Evolutionary conservation across 139 green algal species (phyloP).

Genomic region (Picochlorum sp.): DNA sequence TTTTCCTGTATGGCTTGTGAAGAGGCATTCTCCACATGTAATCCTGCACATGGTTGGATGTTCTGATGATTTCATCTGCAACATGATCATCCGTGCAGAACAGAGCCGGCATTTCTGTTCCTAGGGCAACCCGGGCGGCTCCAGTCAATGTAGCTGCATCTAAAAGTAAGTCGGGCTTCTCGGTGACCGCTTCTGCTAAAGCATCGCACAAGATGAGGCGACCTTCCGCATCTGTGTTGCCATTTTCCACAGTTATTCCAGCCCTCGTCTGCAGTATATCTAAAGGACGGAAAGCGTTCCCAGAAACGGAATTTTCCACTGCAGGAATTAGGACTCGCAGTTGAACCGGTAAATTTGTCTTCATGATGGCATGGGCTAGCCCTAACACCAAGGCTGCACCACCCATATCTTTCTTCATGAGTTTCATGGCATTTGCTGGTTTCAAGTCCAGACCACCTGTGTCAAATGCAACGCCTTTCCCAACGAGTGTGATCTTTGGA

Average conservation of each 20-base stretch:
- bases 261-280: constrained; percentile 43
- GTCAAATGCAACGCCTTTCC: constrained; percentile 64
- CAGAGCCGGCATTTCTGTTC: constrained; percentile 48
- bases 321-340: constrained; percentile 48
- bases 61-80: constrained; percentile 30
- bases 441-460: constrained; percentile 59
- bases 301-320: constrained; percentile 51
- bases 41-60: constrained; percentile 29
- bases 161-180: constrained; percentile 48
- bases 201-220: constrained; percentile 56
- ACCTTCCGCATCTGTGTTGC: constrained; percentile 44
- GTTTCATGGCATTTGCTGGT: constrained; percentile 43
- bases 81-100: constrained; percentile 40
- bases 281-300: constrained; percentile 40
- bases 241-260: constrained; percentile 54
- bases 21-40: constrained; percentile 60
- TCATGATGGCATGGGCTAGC: constrained; percentile 43
- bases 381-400: constrained; percentile 46
- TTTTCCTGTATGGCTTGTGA: constrained; percentile 24
- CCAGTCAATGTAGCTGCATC: constrained; percentile 64
- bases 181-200: constrained; percentile 26
- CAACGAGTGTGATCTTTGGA: constrained; percentile 47
- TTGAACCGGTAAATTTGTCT: constrained; percentile 18
- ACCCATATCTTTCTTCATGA: constrained; percentile 73
- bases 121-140: constrained; percentile 51